These are phyloP conservation scores for Gossypium ekmanianum DNA, from an alignment of 345 rosid genomes.

Conservation along the genomic window DNA sequence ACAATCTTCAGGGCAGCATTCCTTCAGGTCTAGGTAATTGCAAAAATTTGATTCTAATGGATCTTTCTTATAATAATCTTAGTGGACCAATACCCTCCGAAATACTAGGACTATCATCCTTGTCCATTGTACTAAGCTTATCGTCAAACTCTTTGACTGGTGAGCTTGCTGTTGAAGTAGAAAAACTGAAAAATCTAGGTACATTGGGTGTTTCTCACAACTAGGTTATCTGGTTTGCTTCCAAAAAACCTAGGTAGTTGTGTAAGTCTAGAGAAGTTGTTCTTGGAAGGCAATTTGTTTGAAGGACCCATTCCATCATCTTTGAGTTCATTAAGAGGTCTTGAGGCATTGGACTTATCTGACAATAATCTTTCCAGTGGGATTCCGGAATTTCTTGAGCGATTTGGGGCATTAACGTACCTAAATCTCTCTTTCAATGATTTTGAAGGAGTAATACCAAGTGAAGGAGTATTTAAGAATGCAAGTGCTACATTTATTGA, in stretches of 20 bases:
- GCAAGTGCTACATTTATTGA: slow-evolving; percentile 7
- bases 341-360: background rate
- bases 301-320: slow-evolving; percentile 12
- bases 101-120: background rate
- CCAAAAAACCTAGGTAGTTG: slow-evolving; percentile 3
- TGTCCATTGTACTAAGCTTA: background rate
- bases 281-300: slow-evolving; percentile 1
- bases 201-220: background rate
- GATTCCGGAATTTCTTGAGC: slow-evolving; percentile 12
- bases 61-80: slow-evolving; percentile 1
- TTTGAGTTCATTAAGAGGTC: background rate
- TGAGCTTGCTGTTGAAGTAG: background rate
- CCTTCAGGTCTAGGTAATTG: slow-evolving; percentile 15
- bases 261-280: background rate
- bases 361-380: slow-evolving; percentile 8
- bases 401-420: background rate
- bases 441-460: slow-evolving; percentile 23
- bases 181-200: background rate
- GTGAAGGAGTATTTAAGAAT: slow-evolving; percentile 25
- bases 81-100: slow-evolving; percentile 13
- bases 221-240: background rate
- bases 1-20: slow-evolving; percentile 13
- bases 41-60: background rate
- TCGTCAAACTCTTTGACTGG: background rate
- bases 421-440: slow-evolving; percentile 28